Percentiles rank a stretch among this genome's conserved stretches.
Conservation (phyloP, 441 rosid species). For the Euphorbia celastroides region DNA sequence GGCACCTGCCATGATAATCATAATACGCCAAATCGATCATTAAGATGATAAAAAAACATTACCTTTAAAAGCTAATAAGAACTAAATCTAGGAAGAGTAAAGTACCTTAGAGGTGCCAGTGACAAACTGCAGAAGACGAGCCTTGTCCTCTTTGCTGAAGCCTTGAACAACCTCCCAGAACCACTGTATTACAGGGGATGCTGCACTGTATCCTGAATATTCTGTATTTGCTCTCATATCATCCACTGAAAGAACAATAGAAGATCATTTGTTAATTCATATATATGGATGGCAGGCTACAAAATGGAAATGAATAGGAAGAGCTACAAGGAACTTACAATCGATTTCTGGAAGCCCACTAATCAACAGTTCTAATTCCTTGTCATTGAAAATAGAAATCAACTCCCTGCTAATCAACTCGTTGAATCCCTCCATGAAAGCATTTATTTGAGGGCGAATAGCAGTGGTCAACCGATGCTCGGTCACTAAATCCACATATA, state of each 20-base stretch:
- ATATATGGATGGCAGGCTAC: no score
- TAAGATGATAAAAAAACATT: no score
- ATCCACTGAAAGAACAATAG: constrained; percentile 58
- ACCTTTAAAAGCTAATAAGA: no score
- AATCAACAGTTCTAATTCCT: constrained; percentile 96
- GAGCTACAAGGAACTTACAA: constrained; percentile 44
- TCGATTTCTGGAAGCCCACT: constrained; percentile 99
- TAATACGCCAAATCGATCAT: no score
- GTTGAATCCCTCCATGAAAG: constrained; percentile 85
- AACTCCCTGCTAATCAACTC: constrained; percentile 79
- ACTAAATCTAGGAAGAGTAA: no score
- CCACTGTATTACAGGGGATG: constrained; percentile 88
- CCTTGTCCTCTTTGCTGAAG: constrained; percentile 97
- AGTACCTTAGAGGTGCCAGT: constrained; percentile 98
- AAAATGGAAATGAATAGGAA: constrained; percentile 13
- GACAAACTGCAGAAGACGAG: constrained; percentile 85
- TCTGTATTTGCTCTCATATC: constrained; percentile 85
- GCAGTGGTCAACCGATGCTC: constrained; percentile 95
- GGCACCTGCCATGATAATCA: no score
- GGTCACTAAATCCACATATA: constrained; percentile 96
- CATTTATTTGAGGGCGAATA: constrained; percentile 90
- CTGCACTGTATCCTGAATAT: constrained; percentile 81
- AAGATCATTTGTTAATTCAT: no score
- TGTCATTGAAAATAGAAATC: constrained; percentile 89
- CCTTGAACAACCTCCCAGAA: constrained; percentile 95